These are phyloP conservation scores for Pichia membranifaciens DNA, from an alignment of 805 yeast species.

Conservation along the genomic window DNA sequence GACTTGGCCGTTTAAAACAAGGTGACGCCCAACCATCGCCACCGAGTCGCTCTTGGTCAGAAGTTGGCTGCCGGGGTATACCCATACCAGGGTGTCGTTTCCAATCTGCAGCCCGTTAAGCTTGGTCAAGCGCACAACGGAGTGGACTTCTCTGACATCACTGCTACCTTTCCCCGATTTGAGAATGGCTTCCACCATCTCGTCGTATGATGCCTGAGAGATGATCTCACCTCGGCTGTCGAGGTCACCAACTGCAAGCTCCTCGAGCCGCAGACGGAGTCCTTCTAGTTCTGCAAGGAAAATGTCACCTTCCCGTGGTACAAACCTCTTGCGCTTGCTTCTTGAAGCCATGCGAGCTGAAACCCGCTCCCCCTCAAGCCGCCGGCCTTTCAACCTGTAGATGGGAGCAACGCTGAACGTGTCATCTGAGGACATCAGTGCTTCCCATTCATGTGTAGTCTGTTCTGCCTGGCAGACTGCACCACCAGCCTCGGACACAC, in stretches of 20 bases:
- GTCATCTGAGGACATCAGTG: conserved; percentile 7
- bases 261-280: conserved; percentile 43
- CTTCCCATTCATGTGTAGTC: conserved; percentile 13
- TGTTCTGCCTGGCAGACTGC: conserved; percentile 3
- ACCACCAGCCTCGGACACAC: neutral
- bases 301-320: conserved; percentile 24
- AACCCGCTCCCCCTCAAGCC: no score
- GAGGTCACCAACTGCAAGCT: conserved; percentile 33
- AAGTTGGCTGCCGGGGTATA: neutral
- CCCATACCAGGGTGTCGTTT: neutral
- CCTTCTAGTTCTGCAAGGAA: conserved; percentile 39
- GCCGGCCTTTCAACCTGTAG: neutral
- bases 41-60: neutral
- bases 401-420: conserved; percentile 6
- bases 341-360: no score
- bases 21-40: neutral
- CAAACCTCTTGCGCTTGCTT: neutral
- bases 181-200: no score
- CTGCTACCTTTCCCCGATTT: no score
- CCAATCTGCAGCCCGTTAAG: conserved; percentile 2
- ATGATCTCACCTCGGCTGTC: conserved; percentile 36
- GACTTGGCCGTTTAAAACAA: neutral
- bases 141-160: neutral
- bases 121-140: neutral
- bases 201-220: conserved; percentile 15